Evolutionary conservation across 108 stramenopile species (phyloP).

Genomic region (Cyclotella cryptica): DNA sequence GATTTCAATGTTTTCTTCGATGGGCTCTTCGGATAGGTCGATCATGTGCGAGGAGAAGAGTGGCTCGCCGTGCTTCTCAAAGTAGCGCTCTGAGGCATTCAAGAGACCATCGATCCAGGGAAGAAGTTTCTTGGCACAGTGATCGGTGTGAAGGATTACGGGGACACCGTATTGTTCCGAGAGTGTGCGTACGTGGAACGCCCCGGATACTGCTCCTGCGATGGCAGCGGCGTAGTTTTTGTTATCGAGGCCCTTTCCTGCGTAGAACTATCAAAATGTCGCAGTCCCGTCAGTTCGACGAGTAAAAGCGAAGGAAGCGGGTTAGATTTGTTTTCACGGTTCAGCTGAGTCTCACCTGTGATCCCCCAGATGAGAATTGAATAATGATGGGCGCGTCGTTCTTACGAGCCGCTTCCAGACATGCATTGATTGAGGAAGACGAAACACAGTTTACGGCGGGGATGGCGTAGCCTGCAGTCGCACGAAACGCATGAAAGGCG

Average conservation of each 20-base stretch:
- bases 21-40: constrained; percentile 95
- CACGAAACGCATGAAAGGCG: no score
- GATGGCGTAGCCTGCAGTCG: constrained; percentile 85
- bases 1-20: constrained; percentile 97
- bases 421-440: constrained; percentile 91
- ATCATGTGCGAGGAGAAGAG: constrained; percentile 98
- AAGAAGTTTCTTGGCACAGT: constrained; percentile 94
- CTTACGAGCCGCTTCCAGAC: constrained; percentile 93
- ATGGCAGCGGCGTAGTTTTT: constrained; percentile 86
- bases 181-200: constrained; percentile 94
- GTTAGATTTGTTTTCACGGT: no score
- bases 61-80: constrained; percentile 81
- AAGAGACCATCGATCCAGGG: constrained; percentile 97
- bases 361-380: constrained; percentile 93
- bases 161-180: constrained; percentile 94
- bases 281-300: no score
- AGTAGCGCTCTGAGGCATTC: constrained; percentile 90
- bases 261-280: constrained; percentile 80
- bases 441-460: constrained; percentile 95
- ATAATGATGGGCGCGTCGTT: constrained; percentile 94
- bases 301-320: no score
- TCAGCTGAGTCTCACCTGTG: no score
- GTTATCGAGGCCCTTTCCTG: constrained; percentile 92
- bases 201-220: constrained; percentile 90
- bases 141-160: constrained; percentile 96